These are phyloP conservation scores for Melanomma pulvis-pyrius DNA, from an alignment of 495 filamentous ascomycete genomes.

Conservation along the genomic window DNA sequence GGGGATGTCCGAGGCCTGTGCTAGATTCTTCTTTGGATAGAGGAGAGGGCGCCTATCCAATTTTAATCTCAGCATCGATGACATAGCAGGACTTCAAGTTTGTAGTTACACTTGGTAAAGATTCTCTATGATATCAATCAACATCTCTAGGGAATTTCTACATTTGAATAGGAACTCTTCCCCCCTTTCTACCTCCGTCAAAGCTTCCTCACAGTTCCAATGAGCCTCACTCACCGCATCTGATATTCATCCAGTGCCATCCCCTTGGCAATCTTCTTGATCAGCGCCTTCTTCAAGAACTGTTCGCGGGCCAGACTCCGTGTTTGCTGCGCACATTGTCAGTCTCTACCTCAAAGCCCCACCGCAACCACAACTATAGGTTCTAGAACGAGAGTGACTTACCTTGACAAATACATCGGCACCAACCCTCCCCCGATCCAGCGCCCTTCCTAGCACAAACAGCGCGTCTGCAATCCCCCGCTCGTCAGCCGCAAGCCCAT, in stretches of 20 bases:
- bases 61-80: too few relatives aligned
- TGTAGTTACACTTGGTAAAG: too few relatives aligned
- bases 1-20: too few relatives aligned
- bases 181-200: too few relatives aligned
- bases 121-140: too few relatives aligned
- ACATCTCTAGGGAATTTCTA: too few relatives aligned
- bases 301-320: conserved; percentile 83
- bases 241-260: conserved; percentile 66
- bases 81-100: too few relatives aligned
- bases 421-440: conserved; percentile 78
- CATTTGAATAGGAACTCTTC: too few relatives aligned
- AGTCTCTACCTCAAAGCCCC: background rate
- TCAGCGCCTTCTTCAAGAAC: conserved; percentile 85
- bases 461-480: conserved; percentile 79
- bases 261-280: conserved; percentile 82
- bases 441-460: conserved; percentile 77
- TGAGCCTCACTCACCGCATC: conserved; percentile 27
- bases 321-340: conserved; percentile 60
- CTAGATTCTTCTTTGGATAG: too few relatives aligned
- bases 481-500: conserved; percentile 84
- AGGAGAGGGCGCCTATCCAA: too few relatives aligned
- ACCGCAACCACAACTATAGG: background rate
- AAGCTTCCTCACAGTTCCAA: too few relatives aligned
- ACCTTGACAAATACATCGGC: conserved; percentile 82
- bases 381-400: conserved; percentile 16